Conservation (phyloP, 129 eudicot species). For the Logfia minima region DNA sequence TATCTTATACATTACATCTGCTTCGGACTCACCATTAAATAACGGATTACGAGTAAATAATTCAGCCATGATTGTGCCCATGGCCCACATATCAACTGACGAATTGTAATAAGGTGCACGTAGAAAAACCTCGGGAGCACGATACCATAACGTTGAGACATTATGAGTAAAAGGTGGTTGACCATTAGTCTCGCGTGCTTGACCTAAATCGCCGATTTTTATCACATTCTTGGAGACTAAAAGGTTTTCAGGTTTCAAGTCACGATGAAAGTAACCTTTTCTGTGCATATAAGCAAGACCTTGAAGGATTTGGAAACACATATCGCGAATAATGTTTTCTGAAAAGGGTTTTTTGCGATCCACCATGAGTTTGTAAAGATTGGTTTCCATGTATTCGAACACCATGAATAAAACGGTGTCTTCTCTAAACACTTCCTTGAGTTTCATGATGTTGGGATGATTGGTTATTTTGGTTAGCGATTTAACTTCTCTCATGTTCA, state of each 20-base stretch:
- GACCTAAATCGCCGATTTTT: constrained; percentile 25
- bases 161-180: constrained; percentile 15
- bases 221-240: neutral
- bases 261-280: constrained; percentile 83
- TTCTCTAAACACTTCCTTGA: constrained; percentile 61
- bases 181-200: constrained; percentile 1
- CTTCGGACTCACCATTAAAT: constrained; percentile 13
- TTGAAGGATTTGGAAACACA: constrained; percentile 86
- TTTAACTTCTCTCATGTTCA: constrained; percentile 11
- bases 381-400: constrained; percentile 83
- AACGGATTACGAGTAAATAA: constrained; percentile 8
- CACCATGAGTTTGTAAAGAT: constrained; percentile 55
- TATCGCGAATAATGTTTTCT: constrained; percentile 57
- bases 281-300: constrained; percentile 81
- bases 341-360: constrained; percentile 48
- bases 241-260: constrained; percentile 66
- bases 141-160: constrained; percentile 23
- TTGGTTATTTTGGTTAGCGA: neutral
- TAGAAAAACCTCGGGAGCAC: constrained; percentile 9
- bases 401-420: constrained; percentile 62
- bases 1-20: neutral
- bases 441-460: constrained; percentile 58
- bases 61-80: constrained; percentile 27
- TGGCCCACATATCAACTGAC: constrained; percentile 30
- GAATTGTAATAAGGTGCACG: neutral